Evolutionary conservation across 139 green algal species (phyloP).

Genomic region (Ettlia oleoabundans): DNA sequence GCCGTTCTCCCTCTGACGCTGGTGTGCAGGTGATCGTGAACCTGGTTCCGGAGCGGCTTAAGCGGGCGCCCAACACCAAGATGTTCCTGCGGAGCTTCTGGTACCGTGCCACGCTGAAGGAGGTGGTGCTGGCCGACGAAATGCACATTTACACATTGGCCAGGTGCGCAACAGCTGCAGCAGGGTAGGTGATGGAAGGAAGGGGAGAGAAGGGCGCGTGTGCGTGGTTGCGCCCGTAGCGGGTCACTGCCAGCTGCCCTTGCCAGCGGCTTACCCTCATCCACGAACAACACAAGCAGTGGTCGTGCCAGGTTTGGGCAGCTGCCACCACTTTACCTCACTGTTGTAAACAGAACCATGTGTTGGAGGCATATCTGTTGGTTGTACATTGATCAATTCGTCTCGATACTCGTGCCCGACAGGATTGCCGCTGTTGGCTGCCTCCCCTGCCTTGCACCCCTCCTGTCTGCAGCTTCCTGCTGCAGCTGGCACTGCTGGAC

Average conservation of each 20-base stretch:
- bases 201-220: too few species aligned
- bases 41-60: slow-evolving; percentile 32
- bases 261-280: too few species aligned
- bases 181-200: too few species aligned
- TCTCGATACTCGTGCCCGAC: too few species aligned
- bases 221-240: too few species aligned
- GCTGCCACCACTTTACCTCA: not conserved
- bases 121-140: slow-evolving; percentile 43
- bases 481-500: slow-evolving; percentile 67
- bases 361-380: too few species aligned
- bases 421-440: too few species aligned
- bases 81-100: slow-evolving; percentile 70
- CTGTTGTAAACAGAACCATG: not conserved
- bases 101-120: slow-evolving; percentile 51
- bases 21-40: slow-evolving; percentile 29
- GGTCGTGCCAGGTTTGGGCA: too few species aligned
- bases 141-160: slow-evolving; percentile 73
- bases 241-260: too few species aligned
- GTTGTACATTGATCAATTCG: too few species aligned
- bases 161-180: slow-evolving; percentile 50
- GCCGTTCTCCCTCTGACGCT: too few species aligned
- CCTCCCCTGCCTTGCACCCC: not conserved
- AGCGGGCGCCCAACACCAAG: slow-evolving; percentile 59
- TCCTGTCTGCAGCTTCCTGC: slow-evolving; percentile 57
- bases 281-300: too few species aligned